phyloP scores from a whole-genome alignment of 257 asterid genomes.

The Apocynum venetum region DNA sequence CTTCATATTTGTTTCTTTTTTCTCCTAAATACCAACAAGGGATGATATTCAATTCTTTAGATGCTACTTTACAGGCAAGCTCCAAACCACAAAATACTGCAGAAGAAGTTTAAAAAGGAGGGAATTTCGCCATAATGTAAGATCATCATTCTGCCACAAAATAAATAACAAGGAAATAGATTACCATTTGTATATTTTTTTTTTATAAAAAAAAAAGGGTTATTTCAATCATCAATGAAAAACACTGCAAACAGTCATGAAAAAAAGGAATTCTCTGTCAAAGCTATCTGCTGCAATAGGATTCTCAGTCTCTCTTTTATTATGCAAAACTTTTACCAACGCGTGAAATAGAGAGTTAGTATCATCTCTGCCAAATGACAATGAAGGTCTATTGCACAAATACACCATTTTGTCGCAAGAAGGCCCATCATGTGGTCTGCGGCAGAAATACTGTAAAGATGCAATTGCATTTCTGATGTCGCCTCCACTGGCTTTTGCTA shows the following conservation, averaged over 20 bases:
- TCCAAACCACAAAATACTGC: no score
- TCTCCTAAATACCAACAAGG: background rate
- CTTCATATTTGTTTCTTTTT: background rate
- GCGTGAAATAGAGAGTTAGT: constrained; percentile 85
- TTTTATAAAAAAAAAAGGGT: background rate
- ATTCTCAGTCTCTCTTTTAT: constrained; percentile 65
- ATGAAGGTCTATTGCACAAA: constrained; percentile 33
- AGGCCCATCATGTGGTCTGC: constrained; percentile 38
- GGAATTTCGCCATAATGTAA: background rate
- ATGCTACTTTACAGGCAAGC: no score
- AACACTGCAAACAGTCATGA: background rate
- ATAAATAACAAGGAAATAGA: background rate
- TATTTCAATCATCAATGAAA: background rate
- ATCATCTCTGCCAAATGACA: constrained; percentile 88
- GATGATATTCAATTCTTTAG: no score
- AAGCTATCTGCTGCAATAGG: constrained; percentile 9
- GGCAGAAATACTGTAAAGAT: constrained; percentile 77
- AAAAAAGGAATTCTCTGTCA: background rate
- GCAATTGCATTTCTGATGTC: constrained; percentile 88
- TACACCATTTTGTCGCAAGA: constrained; percentile 20
- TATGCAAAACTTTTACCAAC: constrained; percentile 91
- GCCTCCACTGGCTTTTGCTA: constrained; percentile 87
- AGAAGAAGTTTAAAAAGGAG: no score
- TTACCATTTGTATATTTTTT: no score
- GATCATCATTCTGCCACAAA: background rate